Evolutionary conservation across 352 stramenopile species (phyloP), one percentile per base, ranked within the genome.

Genomic region (Pythium chondricola): DNA sequence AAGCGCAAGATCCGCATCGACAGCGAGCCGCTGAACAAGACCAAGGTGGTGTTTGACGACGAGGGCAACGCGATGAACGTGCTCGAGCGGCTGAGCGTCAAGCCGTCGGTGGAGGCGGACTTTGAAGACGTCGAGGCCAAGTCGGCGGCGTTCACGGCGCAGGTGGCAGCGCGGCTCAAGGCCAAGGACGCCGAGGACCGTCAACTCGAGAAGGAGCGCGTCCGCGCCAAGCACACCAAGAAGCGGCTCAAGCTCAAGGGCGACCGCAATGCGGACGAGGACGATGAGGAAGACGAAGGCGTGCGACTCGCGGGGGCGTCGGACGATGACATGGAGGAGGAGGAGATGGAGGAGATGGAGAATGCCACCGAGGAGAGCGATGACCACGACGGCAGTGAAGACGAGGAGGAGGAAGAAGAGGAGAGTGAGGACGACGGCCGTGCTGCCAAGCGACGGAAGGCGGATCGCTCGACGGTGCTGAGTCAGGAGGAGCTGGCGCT

Each of bases 31-130:
- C 60, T 81, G 35, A 78, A 80, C 52, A 65, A 66, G 24, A 83
- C 87, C 46, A 97, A 93, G 60, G 78, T 97, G 48, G 77, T 97
- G 46, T 98, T 98, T 55, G 88, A 97, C 66, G 93, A 98, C 27
- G 90, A 98, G 24, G 94, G 93, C 52, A 92, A 96, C 56, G 69
- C 67, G 36, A 57, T 81, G 52, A 78, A 56, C 35, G 61, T 83
- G 26, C 66, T 83, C 0, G 83, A 93, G 46, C 60, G 69, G 22
- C 61, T 95, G 30, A 61, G 70, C 1, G 78, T 59, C 36, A 69
- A 71, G 47, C 61, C 67, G 20, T 64, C 59, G 16, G 54, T 62
- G 31, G 57, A 69, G 39, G 58, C 48, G 6, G 41, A 48, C 13
- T 83, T 90, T 46, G 75, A 77, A 0, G 69, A 91, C 48, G 73